A percentile compares a stretch with the other conserved stretches of the same genome.
These are phyloP conservation scores for Piromyces finnis DNA, from an alignment of 192 early-diverging fungal species.

Conservation along the genomic window DNA sequence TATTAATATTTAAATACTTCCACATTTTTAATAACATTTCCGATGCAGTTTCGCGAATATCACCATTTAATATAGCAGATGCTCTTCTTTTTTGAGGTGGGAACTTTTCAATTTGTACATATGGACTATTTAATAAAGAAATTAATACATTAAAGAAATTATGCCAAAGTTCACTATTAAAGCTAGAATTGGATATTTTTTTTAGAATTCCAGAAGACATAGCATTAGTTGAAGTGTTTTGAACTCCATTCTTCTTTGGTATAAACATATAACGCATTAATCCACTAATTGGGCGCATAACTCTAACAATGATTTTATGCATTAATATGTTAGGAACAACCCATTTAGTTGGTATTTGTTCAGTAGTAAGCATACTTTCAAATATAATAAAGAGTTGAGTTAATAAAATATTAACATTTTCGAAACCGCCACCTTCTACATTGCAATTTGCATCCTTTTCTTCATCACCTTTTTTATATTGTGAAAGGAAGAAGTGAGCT, in stretches of 20 bases:
- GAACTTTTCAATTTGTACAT: conserved; percentile 34
- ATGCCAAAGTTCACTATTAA: conserved; percentile 10
- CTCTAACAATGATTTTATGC: conserved; percentile 9
- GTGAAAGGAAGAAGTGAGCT: not conserved
- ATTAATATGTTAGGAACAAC: conserved; percentile 12
- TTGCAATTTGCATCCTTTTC: not conserved
- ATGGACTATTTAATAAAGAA: conserved; percentile 25
- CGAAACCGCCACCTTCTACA: not conserved
- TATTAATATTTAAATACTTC: conserved; percentile 11
- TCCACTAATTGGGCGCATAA: conserved; percentile 12
- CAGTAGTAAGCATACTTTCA: not conserved
- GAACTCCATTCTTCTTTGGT: conserved; percentile 4
- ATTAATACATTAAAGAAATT: conserved; percentile 23
- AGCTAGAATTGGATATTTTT: not conserved
- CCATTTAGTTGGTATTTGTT: conserved; percentile 16
- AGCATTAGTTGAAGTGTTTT: conserved; percentile 1
- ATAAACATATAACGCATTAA: conserved; percentile 3
- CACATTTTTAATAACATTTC: conserved; percentile 31
- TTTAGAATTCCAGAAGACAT: not conserved
- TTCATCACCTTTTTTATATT: not conserved
- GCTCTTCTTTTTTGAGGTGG: conserved; percentile 30
- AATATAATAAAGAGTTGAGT: not conserved
- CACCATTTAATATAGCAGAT: conserved; percentile 32
- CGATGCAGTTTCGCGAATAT: conserved; percentile 35
- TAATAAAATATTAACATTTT: not conserved